Evolutionary conservation across 441 rosid species (phyloP), one percentile per base, ranked within the genome.

Genomic region (Biscutella laevigata): DNA sequence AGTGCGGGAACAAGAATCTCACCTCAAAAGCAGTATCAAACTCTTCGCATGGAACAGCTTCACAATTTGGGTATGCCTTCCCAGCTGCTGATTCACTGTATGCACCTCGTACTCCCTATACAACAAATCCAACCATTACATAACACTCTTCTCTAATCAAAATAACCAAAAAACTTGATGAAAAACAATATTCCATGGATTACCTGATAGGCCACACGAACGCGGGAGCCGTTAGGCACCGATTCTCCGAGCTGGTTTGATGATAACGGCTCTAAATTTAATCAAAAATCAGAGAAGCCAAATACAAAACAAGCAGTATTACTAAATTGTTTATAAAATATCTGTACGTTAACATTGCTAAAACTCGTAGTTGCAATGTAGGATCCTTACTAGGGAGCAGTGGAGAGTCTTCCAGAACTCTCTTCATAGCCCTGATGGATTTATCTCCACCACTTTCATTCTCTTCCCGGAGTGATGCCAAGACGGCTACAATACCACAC

Each of bases 121-220:
- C n/a, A n/a, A n/a, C n/a, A n/a, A n/a, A n/a, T n/a, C n/a, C n/a
- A n/a, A n/a, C n/a, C n/a, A n/a, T n/a, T n/a, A n/a, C n/a, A n/a
- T n/a, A n/a, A n/a, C n/a, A n/a, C n/a, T n/a, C n/a, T n/a, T n/a
- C n/a, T n/a, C n/a, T n/a, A n/a, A n/a, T n/a, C n/a, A n/a, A n/a
- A n/a, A n/a, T n/a, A n/a, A n/a, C n/a, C n/a, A n/a, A n/a, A n/a
- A n/a, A n/a, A n/a, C n/a, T n/a, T n/a, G n/a, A n/a, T n/a, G n/a
- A n/a, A n/a, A n/a, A 33, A 43, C n/a, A 25, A 20, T 25, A 46
- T 12, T 35, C 32, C 13, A 17, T 10, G 4, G 14, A 32, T 35
- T 51, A 88, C 96, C 94, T 92, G 98, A 59, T 83, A 92, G 36
- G 96, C 98, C 48, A 92, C 96, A 32, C 98, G 95, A 61, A 92